Conservation (phyloP, 331 rosid genomes). For the Erythrophleum ivorense region DNA sequence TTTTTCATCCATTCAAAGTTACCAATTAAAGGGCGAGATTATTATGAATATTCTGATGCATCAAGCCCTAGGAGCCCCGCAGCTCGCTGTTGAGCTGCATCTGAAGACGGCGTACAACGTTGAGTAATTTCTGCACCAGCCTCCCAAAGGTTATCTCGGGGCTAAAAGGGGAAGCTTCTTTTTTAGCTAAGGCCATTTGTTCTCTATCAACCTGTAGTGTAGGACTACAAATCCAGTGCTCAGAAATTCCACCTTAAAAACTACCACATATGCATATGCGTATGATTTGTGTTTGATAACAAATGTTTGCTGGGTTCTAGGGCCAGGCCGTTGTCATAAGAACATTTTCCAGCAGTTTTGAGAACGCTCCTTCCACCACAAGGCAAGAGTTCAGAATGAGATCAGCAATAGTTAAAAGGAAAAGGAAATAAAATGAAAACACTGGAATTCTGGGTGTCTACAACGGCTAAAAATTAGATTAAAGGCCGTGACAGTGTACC, state of each 20-base stretch:
- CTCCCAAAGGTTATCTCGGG: not conserved
- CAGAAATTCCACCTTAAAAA: constrained; percentile 36
- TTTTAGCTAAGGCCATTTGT: constrained; percentile 46
- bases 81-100: constrained; percentile 50
- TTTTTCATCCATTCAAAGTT: no score
- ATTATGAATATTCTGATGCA: constrained; percentile 51
- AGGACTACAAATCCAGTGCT: not conserved
- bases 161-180: constrained; percentile 43
- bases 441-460: constrained; percentile 18
- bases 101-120: not conserved
- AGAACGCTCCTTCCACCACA: not conserved
- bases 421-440: constrained; percentile 10
- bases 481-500: constrained; percentile 38
- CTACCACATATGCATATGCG: not conserved
- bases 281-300: not conserved
- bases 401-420: not conserved
- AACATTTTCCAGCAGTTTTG: not conserved
- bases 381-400: not conserved
- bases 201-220: not conserved
- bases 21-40: no score
- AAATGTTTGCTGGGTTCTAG: not conserved
- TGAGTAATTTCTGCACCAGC: no score
- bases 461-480: constrained; percentile 35
- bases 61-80: constrained; percentile 70
- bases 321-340: not conserved